phyloP scores from a whole-genome alignment of 2,329 filamentous ascomycete species.

The Fusarium drepaniforme region DNA sequence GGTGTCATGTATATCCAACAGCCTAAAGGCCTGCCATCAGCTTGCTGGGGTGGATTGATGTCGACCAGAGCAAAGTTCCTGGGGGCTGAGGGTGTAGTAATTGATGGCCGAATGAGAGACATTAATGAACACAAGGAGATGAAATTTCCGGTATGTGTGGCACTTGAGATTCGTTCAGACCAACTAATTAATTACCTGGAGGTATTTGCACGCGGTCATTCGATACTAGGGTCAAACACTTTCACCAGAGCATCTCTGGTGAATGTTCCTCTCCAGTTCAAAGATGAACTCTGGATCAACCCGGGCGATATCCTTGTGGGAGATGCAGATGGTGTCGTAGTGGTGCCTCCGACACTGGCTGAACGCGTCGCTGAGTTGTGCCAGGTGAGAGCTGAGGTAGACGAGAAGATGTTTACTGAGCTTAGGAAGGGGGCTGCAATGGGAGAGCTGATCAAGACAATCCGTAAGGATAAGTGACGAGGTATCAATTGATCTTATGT shows the following conservation, averaged over 20 bases:
- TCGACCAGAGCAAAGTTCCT: conserved; percentile 45
- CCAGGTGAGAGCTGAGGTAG: conserved; percentile 44
- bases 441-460: background rate
- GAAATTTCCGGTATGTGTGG: conserved; percentile 14
- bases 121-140: conserved; percentile 45
- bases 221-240: conserved; percentile 46
- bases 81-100: conserved; percentile 41
- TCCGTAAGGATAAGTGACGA: conserved; percentile 20
- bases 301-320: conserved; percentile 46
- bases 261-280: conserved; percentile 44
- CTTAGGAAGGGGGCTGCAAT: conserved; percentile 20
- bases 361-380: conserved; percentile 46
- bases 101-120: conserved; percentile 47
- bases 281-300: conserved; percentile 45
- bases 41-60: conserved; percentile 48
- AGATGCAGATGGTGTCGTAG: conserved; percentile 47
- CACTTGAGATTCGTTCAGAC: background rate
- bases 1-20: conserved; percentile 48
- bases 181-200: background rate
- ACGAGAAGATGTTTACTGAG: conserved; percentile 41
- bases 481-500: background rate
- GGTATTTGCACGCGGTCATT: conserved; percentile 45
- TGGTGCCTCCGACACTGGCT: conserved; percentile 34
- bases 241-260: conserved; percentile 45
- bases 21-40: conserved; percentile 41